Evolutionary conservation across 106 monocot species (phyloP).

Genomic region (Dendrobium nobile): DNA sequence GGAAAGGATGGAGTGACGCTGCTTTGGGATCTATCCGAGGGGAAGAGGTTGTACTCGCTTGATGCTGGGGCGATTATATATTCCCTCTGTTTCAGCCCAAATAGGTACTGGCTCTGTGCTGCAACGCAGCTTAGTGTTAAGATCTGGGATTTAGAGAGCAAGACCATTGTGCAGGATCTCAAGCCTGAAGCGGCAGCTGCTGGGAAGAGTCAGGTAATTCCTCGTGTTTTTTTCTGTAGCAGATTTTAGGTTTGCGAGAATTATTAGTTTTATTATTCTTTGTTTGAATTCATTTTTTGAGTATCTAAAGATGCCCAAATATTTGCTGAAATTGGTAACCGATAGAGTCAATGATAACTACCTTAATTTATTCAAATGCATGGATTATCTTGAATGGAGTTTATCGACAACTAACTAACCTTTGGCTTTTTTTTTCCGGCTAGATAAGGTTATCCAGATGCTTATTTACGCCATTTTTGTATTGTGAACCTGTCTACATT

Average conservation of each 20-base stretch:
- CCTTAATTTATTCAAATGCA: too few species aligned
- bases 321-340: too few species aligned
- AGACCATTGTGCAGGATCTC: constrained; percentile 28
- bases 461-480: too few species aligned
- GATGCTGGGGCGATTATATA: constrained; percentile 30
- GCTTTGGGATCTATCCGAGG: constrained; percentile 27
- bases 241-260: neutral
- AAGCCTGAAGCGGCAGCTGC: constrained; percentile 13
- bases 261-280: neutral
- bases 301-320: too few species aligned
- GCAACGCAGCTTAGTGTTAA: constrained; percentile 25
- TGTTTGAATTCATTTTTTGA: too few species aligned
- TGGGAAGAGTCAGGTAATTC: constrained; percentile 4
- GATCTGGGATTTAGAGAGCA: constrained; percentile 37
- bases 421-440: too few species aligned
- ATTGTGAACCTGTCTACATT: too few species aligned
- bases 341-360: too few species aligned
- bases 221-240: neutral
- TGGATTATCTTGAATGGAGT: too few species aligned
- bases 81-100: constrained; percentile 24
- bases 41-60: constrained; percentile 29
- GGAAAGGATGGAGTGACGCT: constrained; percentile 30
- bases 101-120: constrained; percentile 28
- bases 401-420: too few species aligned
- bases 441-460: too few species aligned